Evolutionary conservation across 495 filamentous ascomycete genomes (phyloP).

Genomic region (Penicillium ochrochloron): DNA sequence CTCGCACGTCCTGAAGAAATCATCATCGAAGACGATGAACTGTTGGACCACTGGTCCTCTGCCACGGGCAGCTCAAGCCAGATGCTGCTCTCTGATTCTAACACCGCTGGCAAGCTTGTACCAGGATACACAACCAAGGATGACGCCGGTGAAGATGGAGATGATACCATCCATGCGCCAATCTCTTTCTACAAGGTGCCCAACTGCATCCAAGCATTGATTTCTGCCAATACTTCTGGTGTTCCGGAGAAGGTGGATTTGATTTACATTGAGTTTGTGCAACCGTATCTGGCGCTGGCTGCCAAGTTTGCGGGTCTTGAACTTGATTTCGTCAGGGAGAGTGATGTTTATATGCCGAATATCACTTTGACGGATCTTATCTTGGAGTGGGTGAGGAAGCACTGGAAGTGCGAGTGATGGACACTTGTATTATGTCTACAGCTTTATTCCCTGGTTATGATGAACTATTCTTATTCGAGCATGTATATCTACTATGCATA

Average conservation of each 20-base stretch:
- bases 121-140: slow-evolving; percentile 91
- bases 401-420: slow-evolving; percentile 64
- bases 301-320: slow-evolving; percentile 68
- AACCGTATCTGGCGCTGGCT: slow-evolving; percentile 75
- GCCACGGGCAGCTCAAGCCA: slow-evolving; percentile 20
- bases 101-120: slow-evolving; percentile 44
- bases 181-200: slow-evolving; percentile 78
- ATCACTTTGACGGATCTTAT: slow-evolving; percentile 75
- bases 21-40: slow-evolving; percentile 10
- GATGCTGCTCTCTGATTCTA: slow-evolving; percentile 28
- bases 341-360: slow-evolving; percentile 66
- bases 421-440: neutral
- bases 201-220: slow-evolving; percentile 75
- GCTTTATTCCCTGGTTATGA: neutral
- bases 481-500: neutral
- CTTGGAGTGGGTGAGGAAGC: slow-evolving; percentile 72
- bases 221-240: slow-evolving; percentile 52
- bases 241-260: slow-evolving; percentile 76
- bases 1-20: slow-evolving; percentile 25
- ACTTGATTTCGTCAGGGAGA: slow-evolving; percentile 57
- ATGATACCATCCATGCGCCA: slow-evolving; percentile 82
- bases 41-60: neutral
- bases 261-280: slow-evolving; percentile 89
- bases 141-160: slow-evolving; percentile 82
- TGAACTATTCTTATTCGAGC: neutral